A percentile compares a stretch with the other conserved stretches of the same genome.
Conservation (phyloP, 208 protist species). For the Leishmania turanica region DNA sequence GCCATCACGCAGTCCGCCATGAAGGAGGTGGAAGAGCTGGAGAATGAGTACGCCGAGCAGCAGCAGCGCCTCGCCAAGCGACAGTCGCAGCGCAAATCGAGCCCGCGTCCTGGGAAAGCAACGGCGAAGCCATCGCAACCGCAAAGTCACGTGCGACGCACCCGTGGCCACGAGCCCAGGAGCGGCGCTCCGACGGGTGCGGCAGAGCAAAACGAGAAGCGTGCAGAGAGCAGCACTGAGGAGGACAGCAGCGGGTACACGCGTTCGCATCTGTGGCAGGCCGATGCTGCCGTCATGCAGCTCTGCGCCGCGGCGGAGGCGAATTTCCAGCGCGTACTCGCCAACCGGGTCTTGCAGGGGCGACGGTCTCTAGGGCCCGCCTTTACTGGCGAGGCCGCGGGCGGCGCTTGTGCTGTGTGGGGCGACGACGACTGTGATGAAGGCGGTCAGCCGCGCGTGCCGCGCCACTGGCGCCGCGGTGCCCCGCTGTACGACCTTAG, state of each 20-base stretch:
- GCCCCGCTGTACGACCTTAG: constrained; percentile 31
- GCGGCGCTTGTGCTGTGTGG: background rate
- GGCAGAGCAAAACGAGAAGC: background rate
- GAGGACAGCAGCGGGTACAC: background rate
- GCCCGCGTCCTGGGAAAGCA: background rate
- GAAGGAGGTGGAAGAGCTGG: constrained; percentile 20
- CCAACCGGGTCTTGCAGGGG: background rate
- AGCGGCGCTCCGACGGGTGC: background rate
- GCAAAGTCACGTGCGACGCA: background rate
- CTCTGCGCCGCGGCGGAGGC: constrained; percentile 12
- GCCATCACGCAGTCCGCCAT: constrained; percentile 29
- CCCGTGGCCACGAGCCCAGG: background rate
- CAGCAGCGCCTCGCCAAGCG: background rate
- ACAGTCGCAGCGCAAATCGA: background rate
- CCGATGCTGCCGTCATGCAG: background rate
- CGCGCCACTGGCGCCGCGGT: background rate
- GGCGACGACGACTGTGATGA: background rate
- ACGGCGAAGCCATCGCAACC: background rate
- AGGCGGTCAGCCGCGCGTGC: background rate
- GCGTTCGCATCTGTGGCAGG: background rate
- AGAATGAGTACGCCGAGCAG: constrained; percentile 4
- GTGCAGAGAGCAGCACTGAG: no score
- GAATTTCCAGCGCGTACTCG: constrained; percentile 13
- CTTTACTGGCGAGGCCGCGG: background rate
- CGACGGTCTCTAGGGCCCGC: background rate